phyloP scores from a whole-genome alignment of 2,329 filamentous ascomycete genomes.

The Emergomyces orientalis region DNA sequence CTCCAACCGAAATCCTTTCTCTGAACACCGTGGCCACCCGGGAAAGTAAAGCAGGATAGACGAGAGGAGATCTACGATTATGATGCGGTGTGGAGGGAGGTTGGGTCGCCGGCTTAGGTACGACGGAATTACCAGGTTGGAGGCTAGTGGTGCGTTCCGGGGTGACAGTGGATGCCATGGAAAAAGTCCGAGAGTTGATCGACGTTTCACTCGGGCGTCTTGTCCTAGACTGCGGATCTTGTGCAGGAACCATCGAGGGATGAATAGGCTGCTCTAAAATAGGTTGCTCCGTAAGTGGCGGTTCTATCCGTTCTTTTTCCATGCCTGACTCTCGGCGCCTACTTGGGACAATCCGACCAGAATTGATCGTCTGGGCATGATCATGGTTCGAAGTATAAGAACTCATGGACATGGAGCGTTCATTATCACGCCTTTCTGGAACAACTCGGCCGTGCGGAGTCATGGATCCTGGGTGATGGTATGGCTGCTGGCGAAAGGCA shows the following conservation, averaged over 20 bases:
- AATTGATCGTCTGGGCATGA: conserved; percentile 77
- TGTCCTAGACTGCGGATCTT: conserved; percentile 20
- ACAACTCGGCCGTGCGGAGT: conserved; percentile 88
- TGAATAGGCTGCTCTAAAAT: conserved; percentile 19
- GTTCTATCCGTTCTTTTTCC: conserved; percentile 16
- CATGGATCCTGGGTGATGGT: conserved; percentile 56
- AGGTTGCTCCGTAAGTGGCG: conserved; percentile 42
- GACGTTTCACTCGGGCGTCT: conserved; percentile 39
- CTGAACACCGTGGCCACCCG: conserved; percentile 86
- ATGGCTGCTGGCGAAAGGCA: conserved; percentile 69
- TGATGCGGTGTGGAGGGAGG: conserved; percentile 52
- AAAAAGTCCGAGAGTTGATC: conserved; percentile 60
- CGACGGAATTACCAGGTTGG: conserved; percentile 43
- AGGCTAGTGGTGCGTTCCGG: conserved; percentile 54
- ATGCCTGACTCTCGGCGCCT: conserved; percentile 51
- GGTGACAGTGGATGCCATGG: conserved; percentile 65
- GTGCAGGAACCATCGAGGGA: background rate
- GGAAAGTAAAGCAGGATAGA: conserved; percentile 91
- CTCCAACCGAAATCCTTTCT: conserved; percentile 73
- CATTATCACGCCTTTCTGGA: conserved; percentile 84
- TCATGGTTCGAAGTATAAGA: conserved; percentile 68
- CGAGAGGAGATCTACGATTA: conserved; percentile 64
- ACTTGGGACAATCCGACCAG: conserved; percentile 75
- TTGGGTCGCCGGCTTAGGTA: conserved; percentile 48
- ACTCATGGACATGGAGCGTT: conserved; percentile 93